These are phyloP conservation scores for Malassezia sp. DNA, from an alignment of 1,284 basidiomycete genomes.

Conservation along the genomic window DNA sequence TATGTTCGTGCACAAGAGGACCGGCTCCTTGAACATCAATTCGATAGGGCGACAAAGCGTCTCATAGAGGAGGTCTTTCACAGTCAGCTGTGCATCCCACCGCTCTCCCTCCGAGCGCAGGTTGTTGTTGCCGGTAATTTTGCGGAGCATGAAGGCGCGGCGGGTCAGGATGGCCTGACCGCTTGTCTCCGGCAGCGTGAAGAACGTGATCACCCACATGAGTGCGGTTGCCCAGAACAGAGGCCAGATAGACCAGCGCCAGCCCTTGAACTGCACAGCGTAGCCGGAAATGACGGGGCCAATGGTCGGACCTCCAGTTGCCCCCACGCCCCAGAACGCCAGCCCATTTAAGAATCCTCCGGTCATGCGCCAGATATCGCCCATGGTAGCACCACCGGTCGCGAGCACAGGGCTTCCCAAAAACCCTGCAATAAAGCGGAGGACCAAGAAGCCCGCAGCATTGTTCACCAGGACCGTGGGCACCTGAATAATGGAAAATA, in stretches of 20 bases:
- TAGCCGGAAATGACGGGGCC: conserved; percentile 30
- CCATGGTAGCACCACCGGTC: conserved; percentile 36
- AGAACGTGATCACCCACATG: conserved; percentile 20
- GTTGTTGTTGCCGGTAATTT: conserved; percentile 3
- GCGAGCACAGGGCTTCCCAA: conserved; percentile 45
- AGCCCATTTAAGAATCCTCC: conserved; percentile 15
- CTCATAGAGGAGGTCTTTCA: conserved; percentile 19
- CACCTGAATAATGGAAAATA: conserved; percentile 18
- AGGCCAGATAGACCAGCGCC: conserved; percentile 43
- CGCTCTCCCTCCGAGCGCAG: conserved; percentile 16
- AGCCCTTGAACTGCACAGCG: conserved; percentile 31
- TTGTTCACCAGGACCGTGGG: conserved; percentile 13
- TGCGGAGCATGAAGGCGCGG: conserved; percentile 16
- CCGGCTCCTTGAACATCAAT: conserved; percentile 19
- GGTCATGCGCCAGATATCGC: conserved; percentile 21
- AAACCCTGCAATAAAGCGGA: conserved; percentile 47
- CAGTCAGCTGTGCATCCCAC: too few species aligned
- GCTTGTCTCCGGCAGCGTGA: conserved; percentile 21
- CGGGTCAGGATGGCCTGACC: conserved; percentile 16
- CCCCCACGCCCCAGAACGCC: conserved; percentile 13
- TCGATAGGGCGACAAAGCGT: conserved; percentile 18
- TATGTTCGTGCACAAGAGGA: conserved; percentile 15
- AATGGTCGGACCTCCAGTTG: conserved; percentile 27
- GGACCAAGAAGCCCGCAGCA: conserved; percentile 14
- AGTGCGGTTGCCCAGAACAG: conserved; percentile 38